phyloP scores from a whole-genome alignment of 2,329 filamentous ascomycete species.

The Pseudogymnoascus sp. region DNA sequence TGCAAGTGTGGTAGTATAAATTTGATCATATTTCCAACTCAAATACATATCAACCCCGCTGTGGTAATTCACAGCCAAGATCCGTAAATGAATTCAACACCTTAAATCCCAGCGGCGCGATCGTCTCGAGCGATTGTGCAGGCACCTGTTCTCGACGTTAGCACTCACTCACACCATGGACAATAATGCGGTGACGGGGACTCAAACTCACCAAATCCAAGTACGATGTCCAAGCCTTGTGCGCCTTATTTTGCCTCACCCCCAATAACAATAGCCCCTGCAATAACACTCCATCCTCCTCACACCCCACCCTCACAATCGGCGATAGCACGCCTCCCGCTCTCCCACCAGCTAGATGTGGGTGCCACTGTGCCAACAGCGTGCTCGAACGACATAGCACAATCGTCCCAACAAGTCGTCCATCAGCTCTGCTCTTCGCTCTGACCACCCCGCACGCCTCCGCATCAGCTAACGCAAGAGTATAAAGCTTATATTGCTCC shows the following conservation, averaged over 20 bases:
- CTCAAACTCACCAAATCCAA: constrained; percentile 10
- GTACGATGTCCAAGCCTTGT: constrained; percentile 50
- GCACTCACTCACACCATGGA: not conserved
- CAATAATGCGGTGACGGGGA: not conserved
- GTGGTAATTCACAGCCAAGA: not conserved
- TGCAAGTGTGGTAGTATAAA: not conserved
- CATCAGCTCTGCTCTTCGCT: constrained; percentile 55
- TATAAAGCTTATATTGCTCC: constrained; percentile 60
- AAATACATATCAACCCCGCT: constrained; percentile 1
- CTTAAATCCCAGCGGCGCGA: constrained; percentile 3
- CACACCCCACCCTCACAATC: constrained; percentile 55
- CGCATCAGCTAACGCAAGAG: constrained; percentile 53
- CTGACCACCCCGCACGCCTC: constrained; percentile 58
- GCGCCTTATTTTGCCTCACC: constrained; percentile 58
- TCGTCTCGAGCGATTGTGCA: not conserved
- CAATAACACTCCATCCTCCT: constrained; percentile 56
- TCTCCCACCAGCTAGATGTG: constrained; percentile 37
- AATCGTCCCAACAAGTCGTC: constrained; percentile 55
- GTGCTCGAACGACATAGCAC: constrained; percentile 57
- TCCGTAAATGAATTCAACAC: constrained; percentile 5
- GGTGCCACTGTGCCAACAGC: constrained; percentile 40
- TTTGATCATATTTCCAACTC: not conserved
- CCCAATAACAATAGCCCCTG: constrained; percentile 59
- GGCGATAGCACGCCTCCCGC: constrained; percentile 60
- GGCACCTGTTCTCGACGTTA: constrained; percentile 1